Evolutionary conservation across 192 early-diverging fungal species (phyloP).

Genomic region (Dimargaris xerosporica): DNA sequence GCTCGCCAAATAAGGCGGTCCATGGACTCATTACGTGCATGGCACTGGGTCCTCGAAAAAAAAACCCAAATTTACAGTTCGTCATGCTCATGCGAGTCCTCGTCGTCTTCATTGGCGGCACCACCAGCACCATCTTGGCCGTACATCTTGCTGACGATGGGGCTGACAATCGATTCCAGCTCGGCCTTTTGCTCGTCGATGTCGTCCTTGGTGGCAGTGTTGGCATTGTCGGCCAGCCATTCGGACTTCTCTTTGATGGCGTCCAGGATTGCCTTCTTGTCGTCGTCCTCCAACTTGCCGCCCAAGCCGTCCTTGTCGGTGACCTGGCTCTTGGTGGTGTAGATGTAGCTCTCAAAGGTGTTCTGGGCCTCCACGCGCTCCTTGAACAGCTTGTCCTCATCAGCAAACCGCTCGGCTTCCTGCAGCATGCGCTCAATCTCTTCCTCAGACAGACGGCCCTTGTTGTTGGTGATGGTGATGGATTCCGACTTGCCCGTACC

Average conservation of each 20-base stretch:
- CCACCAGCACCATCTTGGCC: constrained; percentile 35
- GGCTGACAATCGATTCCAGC: constrained; percentile 86
- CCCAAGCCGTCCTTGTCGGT: constrained; percentile 71
- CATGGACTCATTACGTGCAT: no score
- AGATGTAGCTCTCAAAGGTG: constrained; percentile 80
- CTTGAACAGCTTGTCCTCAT: constrained; percentile 71
- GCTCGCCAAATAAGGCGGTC: no score
- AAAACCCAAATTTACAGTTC: constrained; percentile 23
- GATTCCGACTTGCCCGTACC: constrained; percentile 92
- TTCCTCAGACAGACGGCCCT: constrained; percentile 84
- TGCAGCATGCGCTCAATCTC: constrained; percentile 95
- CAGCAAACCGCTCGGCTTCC: constrained; percentile 89
- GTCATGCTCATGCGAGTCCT: constrained; percentile 27
- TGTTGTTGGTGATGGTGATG: constrained; percentile 95
- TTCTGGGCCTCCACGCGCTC: constrained; percentile 84
- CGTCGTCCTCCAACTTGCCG: constrained; percentile 68
- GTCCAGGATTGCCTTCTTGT: constrained; percentile 76
- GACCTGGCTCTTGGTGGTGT: constrained; percentile 77
- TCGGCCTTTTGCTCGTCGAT: constrained; percentile 92
- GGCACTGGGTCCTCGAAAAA: no score
- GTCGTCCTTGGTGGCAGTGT: constrained; percentile 87
- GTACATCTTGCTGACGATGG: constrained; percentile 88
- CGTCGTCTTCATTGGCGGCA: constrained; percentile 34
- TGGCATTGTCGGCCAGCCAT: constrained; percentile 75
- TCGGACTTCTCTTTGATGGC: constrained; percentile 61